Base-by-base conservation (phyloP, 768 basidiomycete genomes). In the Russula compacta region DNA sequence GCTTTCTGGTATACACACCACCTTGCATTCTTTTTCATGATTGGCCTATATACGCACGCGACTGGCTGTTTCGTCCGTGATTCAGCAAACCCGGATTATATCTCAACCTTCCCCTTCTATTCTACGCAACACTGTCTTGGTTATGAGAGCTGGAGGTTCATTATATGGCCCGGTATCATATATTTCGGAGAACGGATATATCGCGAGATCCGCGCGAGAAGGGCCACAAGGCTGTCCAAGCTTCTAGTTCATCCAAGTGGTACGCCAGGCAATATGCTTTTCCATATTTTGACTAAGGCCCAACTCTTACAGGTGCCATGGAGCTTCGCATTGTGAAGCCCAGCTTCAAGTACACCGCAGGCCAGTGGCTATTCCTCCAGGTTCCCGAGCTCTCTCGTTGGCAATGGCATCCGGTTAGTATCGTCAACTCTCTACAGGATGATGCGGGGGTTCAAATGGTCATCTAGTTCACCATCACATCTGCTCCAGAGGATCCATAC, bases 1-100 rank as follows among this genome's bases (percentile, higher is more conserved):
- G 91, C 83, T 1, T 98, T 98, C 78, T 95, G 93, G 93, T 95
- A 94, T 73, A 94, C 93, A 38, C 94, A 95, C 66, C 94, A 95
- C 67, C 83, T 94, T 43, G 91, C 90, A 11, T 92, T 94, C 79
- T 91, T 94, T 77, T 94, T 95, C 77, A 90, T 95, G 84, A 77
- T 95, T 63, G 89, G 83, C 36, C 82, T 97, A 50, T 95, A 89
- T 74, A 81, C 89, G 21, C 93, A 95, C 71, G 92, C 93, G 9
- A 88, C 88, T 58, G 93, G 94, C 5, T 98, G 94, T 74, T 98
- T 98, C 74, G 94, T 98, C 60, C 92, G 94, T 51, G 92, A 93
- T 71, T 78, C 82, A n/a, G 75, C 77, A 15, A 72, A 84, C 38
- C 91, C 92, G n/a, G 87, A 83, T 64, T 84, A 81, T 71, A 85